Evolutionary conservation across 345 rosid species (phyloP).

Genomic region (Balakata baccata): DNA sequence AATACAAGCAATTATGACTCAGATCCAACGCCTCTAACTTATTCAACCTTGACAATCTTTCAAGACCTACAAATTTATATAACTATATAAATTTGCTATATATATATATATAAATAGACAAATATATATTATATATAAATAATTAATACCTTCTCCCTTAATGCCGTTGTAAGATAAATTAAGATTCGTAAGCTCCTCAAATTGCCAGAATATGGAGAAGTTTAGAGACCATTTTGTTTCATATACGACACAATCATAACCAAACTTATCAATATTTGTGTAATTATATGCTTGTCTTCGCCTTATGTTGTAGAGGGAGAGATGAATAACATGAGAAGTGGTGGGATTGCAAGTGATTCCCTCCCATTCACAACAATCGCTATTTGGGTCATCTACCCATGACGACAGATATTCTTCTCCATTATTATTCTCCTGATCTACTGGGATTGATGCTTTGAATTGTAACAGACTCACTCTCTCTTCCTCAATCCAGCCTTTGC

Average conservation of each 20-base stretch:
- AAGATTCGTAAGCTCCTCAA: neutral
- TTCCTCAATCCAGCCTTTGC: neutral
- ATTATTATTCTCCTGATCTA: neutral
- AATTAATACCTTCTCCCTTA: too few relatives aligned
- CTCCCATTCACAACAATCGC: neutral
- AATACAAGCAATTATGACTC: neutral
- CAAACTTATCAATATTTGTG: too few relatives aligned
- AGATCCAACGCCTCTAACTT: neutral
- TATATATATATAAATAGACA: too few relatives aligned
- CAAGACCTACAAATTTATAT: neutral
- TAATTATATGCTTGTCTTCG: neutral
- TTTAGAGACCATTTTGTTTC: neutral
- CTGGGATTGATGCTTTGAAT: neutral
- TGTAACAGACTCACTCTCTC: neutral
- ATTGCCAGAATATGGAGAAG: neutral
- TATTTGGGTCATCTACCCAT: neutral
- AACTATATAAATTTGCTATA: too few relatives aligned
- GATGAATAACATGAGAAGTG: neutral
- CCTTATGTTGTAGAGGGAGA: neutral
- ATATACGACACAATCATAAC: too few relatives aligned
- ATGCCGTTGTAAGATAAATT: neutral
- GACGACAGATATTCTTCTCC: neutral
- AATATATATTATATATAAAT: too few relatives aligned
- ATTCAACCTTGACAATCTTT: neutral
- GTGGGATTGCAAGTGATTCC: too few relatives aligned